Conservation (phyloP, 169 alveolate species). For the Besnoitia besnoiti region DNA sequence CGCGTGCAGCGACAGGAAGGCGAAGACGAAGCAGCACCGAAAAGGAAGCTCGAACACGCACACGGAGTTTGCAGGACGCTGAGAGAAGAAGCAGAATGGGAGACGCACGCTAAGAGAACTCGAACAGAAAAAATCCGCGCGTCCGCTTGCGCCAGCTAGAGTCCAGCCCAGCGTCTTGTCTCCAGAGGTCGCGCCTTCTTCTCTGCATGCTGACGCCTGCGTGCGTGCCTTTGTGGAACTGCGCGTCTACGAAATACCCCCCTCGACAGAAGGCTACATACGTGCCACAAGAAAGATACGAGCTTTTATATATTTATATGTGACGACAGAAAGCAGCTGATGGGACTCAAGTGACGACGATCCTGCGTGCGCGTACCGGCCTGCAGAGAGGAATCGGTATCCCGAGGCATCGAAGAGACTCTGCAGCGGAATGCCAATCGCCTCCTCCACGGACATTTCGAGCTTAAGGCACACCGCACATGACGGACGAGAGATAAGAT, state of each 20-base stretch:
- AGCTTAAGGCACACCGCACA: not conserved
- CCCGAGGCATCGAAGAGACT: not conserved
- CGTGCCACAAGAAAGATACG: too few relatives aligned
- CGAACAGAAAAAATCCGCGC: too few relatives aligned
- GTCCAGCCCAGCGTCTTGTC: too few relatives aligned
- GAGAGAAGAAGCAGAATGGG: not conserved
- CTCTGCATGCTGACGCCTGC: too few relatives aligned
- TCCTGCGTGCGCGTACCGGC: not conserved
- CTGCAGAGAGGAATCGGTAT: not conserved
- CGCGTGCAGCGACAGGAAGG: not conserved
- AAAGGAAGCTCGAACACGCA: not conserved
- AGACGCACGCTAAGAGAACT: not conserved
- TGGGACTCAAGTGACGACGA: not conserved
- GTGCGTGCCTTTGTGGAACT: too few relatives aligned
- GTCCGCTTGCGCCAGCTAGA: too few relatives aligned
- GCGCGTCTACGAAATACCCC: too few relatives aligned
- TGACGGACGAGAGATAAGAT: not conserved
- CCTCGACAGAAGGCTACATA: too few relatives aligned
- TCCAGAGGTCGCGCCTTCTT: too few relatives aligned
- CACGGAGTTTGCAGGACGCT: not conserved
- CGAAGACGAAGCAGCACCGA: not conserved
- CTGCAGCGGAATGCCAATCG: slow-evolving; percentile 1
- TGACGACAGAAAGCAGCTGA: not conserved
- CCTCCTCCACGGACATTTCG: slow-evolving; percentile 40
- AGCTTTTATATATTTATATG: too few relatives aligned